Evolutionary conservation across 352 stramenopile genomes (phyloP), one percentile per base, ranked within the genome.

Genomic region (Phytophthora pistaciae): DNA sequence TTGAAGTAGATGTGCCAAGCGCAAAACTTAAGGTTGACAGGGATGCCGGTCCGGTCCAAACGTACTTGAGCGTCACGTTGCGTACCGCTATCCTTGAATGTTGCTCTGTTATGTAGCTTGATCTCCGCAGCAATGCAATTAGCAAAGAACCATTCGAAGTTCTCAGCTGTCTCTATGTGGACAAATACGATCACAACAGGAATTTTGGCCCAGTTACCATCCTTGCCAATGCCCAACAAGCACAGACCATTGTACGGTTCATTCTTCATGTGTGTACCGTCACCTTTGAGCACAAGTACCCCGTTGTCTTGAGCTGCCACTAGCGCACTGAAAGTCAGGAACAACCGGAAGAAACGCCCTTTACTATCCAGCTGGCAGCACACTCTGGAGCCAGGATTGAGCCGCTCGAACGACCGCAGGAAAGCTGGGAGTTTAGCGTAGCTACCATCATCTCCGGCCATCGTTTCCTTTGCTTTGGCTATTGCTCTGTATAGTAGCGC

Each of bases 121-220:
- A 70, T 64, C 1, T 55, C 29, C 16, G 54, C 63, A 14, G 14
- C 54, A 21, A 54, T 16, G 18, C 63, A 70, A 48, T 49, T 70
- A 3, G 55, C 44, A 16, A 70, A 64, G 8, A 70, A 54, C 46
- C 63, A 70, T 25, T 62, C 63, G 20, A 70, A 70, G 20, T 64
- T 70, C 1, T 70, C 63, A 14, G 42, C 27, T 16, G 50, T 67
- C 42, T 67, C 60, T 11, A 56, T 60, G 16, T 60, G 36, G 16
- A 67, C 33, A 14, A 56, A 64, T 3, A 42, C 27, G 3, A 64
- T 18, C 18, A 55, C 63, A 18, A 36, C 20, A 6, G 54, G 55
- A 27, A 70, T 53, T 21, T 64, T 70, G 11, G 5, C 14, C 42
- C 55, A 62, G 14, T 70, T 13, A 3, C 44, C 55, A 25, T 59